These are phyloP conservation scores for Solanum hybrid DNA, from an alignment of 305 asterid genomes.

Conservation along the genomic window DNA sequence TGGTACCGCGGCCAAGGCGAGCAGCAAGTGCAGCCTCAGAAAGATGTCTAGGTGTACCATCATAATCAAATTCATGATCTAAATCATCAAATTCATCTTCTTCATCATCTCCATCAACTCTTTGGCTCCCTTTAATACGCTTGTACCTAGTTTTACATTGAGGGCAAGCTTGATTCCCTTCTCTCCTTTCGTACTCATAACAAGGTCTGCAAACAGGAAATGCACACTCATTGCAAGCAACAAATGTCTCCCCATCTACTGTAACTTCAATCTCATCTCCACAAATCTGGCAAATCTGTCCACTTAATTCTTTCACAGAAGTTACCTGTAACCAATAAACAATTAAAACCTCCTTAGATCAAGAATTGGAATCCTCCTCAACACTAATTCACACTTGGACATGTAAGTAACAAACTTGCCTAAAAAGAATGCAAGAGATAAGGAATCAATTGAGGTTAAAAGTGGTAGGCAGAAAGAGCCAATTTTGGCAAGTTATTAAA, in stretches of 20 bases:
- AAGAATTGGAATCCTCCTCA: slow-evolving; percentile 5
- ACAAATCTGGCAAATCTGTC: slow-evolving; percentile 97
- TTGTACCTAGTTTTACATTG: slow-evolving; percentile 96
- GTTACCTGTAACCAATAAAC: slow-evolving; percentile 48
- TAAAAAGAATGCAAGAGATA: slow-evolving; percentile 17
- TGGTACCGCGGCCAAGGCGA: slow-evolving; percentile 50
- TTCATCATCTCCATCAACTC: slow-evolving; percentile 96
- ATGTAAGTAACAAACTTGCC: slow-evolving; percentile 11
- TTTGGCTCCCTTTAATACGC: slow-evolving; percentile 84
- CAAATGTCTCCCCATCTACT: slow-evolving; percentile 78
- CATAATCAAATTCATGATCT: slow-evolving; percentile 75
- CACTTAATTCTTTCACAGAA: slow-evolving; percentile 74
- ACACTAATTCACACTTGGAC: neutral
- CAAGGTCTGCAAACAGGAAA: slow-evolving; percentile 89
- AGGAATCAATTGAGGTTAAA: neutral
- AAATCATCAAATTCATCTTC: slow-evolving; percentile 95
- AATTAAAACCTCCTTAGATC: neutral
- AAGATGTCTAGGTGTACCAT: slow-evolving; percentile 38
- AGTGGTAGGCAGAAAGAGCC: slow-evolving; percentile 10
- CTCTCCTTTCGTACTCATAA: slow-evolving; percentile 89
- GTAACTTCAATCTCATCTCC: slow-evolving; percentile 81
- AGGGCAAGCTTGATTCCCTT: slow-evolving; percentile 95
- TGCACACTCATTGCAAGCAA: slow-evolving; percentile 97
- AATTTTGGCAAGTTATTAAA: slow-evolving; percentile 18
- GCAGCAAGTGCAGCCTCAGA: slow-evolving; percentile 45